These are phyloP conservation scores for Coniochaeta hoffmannii DNA, from an alignment of 2,329 filamentous ascomycete genomes.

Conservation along the genomic window DNA sequence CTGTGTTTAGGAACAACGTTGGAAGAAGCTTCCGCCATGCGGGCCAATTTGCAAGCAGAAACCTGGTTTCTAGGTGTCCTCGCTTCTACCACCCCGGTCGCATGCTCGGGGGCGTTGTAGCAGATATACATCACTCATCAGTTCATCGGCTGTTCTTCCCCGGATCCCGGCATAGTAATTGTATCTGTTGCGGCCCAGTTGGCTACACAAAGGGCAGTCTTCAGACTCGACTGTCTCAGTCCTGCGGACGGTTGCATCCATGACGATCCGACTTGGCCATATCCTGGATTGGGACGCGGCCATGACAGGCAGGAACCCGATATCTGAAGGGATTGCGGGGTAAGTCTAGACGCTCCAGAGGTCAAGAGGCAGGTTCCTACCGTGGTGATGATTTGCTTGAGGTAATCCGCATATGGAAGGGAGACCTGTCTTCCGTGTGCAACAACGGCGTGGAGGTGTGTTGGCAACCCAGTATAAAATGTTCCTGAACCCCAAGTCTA, in stretches of 20 bases:
- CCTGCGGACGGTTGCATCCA: not conserved
- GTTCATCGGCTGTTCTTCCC: not conserved
- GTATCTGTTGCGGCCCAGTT: not conserved
- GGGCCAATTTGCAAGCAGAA: not conserved
- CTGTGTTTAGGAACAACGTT: not conserved
- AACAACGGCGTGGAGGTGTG: too few species aligned
- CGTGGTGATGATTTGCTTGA: not conserved
- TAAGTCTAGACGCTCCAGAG: too few species aligned
- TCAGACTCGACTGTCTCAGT: not conserved
- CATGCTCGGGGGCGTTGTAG: not conserved
- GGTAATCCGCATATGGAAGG: too few species aligned
- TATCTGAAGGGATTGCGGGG: not conserved
- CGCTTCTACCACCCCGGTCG: not conserved
- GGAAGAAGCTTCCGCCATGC: slow-evolving; percentile 1
- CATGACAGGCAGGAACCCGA: not conserved
- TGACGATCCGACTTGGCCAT: not conserved
- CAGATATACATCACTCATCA: not conserved
- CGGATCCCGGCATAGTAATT: not conserved
- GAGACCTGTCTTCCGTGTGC: too few species aligned
- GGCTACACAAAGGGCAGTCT: not conserved
- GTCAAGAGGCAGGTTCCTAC: too few species aligned
- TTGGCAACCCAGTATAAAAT: too few species aligned
- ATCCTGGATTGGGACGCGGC: not conserved
- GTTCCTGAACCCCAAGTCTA: too few species aligned
- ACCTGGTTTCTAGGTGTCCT: not conserved